Percentiles rank a stretch among this genome's conserved stretches.
These are phyloP conservation scores for Aspergillus sp. DNA, from an alignment of 2,329 filamentous ascomycete genomes.

Conservation along the genomic window DNA sequence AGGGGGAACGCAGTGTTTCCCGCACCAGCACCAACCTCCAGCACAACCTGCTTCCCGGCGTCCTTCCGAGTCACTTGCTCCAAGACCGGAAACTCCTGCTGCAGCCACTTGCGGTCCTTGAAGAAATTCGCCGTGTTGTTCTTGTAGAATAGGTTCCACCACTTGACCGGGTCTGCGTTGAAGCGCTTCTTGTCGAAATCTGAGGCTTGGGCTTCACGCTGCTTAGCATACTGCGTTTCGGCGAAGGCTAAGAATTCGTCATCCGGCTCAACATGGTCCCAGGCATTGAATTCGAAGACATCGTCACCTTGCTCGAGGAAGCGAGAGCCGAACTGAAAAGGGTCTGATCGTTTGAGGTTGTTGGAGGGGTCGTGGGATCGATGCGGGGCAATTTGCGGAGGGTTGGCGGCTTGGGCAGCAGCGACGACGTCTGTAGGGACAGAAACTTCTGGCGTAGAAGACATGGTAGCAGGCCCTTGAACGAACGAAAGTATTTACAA, in stretches of 20 bases:
- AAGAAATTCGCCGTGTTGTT: slow-evolving; percentile 98
- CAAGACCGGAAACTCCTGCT: slow-evolving; percentile 93
- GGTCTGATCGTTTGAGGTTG: slow-evolving; percentile 84
- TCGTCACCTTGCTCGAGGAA: slow-evolving; percentile 80
- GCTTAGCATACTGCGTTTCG: slow-evolving; percentile 78
- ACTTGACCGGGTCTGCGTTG: slow-evolving; percentile 86
- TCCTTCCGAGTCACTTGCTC: slow-evolving; percentile 69
- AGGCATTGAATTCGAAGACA: slow-evolving; percentile 96
- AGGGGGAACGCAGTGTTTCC: slow-evolving; percentile 97
- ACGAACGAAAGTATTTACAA: not conserved
- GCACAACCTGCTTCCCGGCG: slow-evolving; percentile 67
- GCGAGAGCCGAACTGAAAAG: slow-evolving; percentile 93
- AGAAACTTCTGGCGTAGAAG: slow-evolving; percentile 11
- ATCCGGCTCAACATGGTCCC: slow-evolving; percentile 97
- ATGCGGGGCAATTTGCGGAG: slow-evolving; percentile 54
- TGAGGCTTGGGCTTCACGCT: slow-evolving; percentile 81
- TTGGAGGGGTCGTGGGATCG: slow-evolving; percentile 68
- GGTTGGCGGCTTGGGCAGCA: slow-evolving; percentile 48
- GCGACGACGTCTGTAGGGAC: slow-evolving; percentile 30
- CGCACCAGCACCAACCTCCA: slow-evolving; percentile 93
- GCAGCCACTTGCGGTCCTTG: slow-evolving; percentile 96
- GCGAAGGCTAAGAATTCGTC: slow-evolving; percentile 83
- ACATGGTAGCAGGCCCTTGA: slow-evolving; percentile 7
- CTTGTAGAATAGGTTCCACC: slow-evolving; percentile 98
- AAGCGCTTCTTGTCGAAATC: slow-evolving; percentile 92